phyloP scores from a whole-genome alignment of 2,329 filamentous ascomycete genomes.

The Colletotrichum cuscutae region DNA sequence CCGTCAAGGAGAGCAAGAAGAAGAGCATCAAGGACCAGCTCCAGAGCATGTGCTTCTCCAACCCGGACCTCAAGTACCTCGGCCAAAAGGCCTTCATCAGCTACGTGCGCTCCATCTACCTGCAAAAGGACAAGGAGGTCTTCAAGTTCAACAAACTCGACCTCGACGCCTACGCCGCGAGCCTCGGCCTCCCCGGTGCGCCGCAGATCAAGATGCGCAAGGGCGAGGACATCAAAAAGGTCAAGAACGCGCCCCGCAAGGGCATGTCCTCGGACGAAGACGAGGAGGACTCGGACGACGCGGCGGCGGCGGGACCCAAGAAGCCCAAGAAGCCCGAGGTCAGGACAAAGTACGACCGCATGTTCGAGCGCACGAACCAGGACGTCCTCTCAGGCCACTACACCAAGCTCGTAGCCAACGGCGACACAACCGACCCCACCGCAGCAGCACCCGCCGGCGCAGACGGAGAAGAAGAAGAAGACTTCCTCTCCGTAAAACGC shows the following conservation, averaged over 20 bases:
- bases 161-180: conserved; percentile 85
- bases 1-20: conserved; percentile 89
- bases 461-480: conserved; percentile 74
- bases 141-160: conserved; percentile 88
- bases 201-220: conserved; percentile 95
- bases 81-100: conserved; percentile 96
- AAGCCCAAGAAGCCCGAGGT: conserved; percentile 77
- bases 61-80: conserved; percentile 91
- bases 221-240: conserved; percentile 84
- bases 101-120: conserved; percentile 84
- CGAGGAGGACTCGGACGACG: conserved; percentile 68
- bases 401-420: conserved; percentile 80
- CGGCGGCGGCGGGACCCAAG: conserved; percentile 56
- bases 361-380: conserved; percentile 98
- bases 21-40: conserved; percentile 85
- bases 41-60: conserved; percentile 96
- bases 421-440: conserved; percentile 37
- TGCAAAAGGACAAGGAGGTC: conserved; percentile 91
- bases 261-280: conserved; percentile 61
- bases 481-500: conserved; percentile 91
- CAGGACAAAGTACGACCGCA: conserved; percentile 94
- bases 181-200: conserved; percentile 88
- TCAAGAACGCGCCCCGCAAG: conserved; percentile 86
- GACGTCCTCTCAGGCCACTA: conserved; percentile 96
- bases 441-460: conserved; percentile 47